Percentiles rank a stretch among this genome's conserved stretches.
Evolutionary conservation across 2,329 filamentous ascomycete species (phyloP).

Genomic region (Lasiodiplodia gonubiensis): DNA sequence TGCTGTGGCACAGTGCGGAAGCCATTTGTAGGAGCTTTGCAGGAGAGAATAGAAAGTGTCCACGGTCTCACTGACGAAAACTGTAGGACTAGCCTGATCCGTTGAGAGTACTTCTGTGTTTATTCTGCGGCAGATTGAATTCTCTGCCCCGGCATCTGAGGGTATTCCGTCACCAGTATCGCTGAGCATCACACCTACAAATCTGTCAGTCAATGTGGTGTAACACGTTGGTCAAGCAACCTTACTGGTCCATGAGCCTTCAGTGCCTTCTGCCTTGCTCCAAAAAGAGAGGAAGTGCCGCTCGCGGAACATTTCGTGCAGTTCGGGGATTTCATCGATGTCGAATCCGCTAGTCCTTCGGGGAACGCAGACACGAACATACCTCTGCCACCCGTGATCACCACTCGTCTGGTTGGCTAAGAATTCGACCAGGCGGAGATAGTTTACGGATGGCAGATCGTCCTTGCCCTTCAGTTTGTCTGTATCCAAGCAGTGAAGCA

Average conservation of each 20-base stretch:
- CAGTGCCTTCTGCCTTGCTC: background rate
- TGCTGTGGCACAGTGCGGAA: background rate
- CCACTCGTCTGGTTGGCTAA: background rate
- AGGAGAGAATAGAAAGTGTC: too few species aligned
- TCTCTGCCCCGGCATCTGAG: background rate
- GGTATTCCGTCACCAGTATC: background rate
- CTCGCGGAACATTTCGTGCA: too few species aligned
- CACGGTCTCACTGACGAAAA: too few species aligned
- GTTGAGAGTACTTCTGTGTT: background rate
- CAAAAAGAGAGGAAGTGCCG: background rate
- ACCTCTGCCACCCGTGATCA: background rate
- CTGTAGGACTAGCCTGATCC: too few species aligned
- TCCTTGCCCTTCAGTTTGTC: background rate
- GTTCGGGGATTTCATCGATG: too few species aligned
- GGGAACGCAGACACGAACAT: too few species aligned
- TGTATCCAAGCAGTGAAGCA: background rate
- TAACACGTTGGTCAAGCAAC: too few species aligned
- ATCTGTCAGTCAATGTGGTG: too few species aligned
- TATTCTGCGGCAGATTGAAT: background rate
- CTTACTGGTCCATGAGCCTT: background rate
- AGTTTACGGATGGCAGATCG: background rate
- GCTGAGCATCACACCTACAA: background rate
- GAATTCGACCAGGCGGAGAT: background rate
- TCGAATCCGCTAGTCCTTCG: too few species aligned
- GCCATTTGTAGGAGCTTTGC: background rate